These are phyloP conservation scores for Macadamia tetraphylla DNA, from an alignment of 164 flowering plant species.

Conservation along the genomic window DNA sequence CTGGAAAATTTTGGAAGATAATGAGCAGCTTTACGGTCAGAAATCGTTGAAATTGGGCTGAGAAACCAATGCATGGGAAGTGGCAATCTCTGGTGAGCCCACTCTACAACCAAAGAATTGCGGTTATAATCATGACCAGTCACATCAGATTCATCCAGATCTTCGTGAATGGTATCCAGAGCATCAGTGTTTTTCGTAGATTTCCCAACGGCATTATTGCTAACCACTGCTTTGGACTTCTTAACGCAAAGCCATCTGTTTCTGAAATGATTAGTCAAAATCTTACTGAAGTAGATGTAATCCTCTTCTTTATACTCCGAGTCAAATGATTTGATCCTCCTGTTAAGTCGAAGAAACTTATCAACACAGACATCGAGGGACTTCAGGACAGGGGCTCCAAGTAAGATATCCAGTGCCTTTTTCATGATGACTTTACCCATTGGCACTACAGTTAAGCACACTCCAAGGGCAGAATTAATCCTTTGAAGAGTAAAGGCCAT, in stretches of 20 bases:
- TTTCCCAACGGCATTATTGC: conserved; percentile 8
- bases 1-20: conserved; percentile 13
- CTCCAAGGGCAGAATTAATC: conserved; percentile 43
- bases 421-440: conserved; percentile 45
- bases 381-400: conserved; percentile 47
- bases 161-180: conserved; percentile 82
- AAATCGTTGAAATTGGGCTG: conserved; percentile 64
- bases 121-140: conserved; percentile 9
- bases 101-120: conserved; percentile 44
- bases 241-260: conserved; percentile 61
- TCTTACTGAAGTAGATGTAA: conserved; percentile 34
- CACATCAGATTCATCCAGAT: conserved; percentile 29
- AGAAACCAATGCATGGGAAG: conserved; percentile 92
- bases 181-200: conserved; percentile 16
- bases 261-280: conserved; percentile 55
- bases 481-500: conserved; percentile 21
- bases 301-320: conserved; percentile 62
- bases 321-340: conserved; percentile 21
- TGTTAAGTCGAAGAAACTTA: conserved; percentile 23
- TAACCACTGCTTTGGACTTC: conserved; percentile 23
- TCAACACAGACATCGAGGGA: conserved; percentile 36
- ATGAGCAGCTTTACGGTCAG: conserved; percentile 12
- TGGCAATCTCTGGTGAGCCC: conserved; percentile 89
- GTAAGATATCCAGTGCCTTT: conserved; percentile 51
- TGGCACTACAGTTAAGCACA: conserved; percentile 55